Evolutionary conservation across 176 grass and related monocot genomes (phyloP).

Genomic region (Oryza brachyantha): DNA sequence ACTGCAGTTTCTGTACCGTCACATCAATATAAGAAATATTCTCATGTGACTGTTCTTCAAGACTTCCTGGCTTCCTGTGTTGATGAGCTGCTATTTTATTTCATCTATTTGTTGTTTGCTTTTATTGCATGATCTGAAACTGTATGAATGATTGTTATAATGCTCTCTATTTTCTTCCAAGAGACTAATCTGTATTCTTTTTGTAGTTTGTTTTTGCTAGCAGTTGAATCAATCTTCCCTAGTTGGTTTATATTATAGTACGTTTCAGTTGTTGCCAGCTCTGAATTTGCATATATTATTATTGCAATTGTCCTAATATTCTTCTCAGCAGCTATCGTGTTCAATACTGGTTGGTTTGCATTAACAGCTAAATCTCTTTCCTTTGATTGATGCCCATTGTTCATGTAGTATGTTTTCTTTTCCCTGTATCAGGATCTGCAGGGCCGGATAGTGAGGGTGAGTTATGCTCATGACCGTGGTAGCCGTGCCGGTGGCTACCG

Average conservation of each 20-base stretch:
- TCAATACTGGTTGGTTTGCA: not conserved
- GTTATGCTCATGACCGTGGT: slow-evolving; percentile 58
- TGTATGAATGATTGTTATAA: not conserved
- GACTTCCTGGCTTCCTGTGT: not conserved
- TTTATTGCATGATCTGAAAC: not conserved
- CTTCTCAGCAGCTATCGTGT: not conserved
- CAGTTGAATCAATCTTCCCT: not conserved
- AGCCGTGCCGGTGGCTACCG: slow-evolving; percentile 30
- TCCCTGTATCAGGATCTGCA: slow-evolving; percentile 52
- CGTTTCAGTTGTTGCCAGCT: not conserved
- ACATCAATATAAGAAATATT: not conserved
- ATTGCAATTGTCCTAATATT: not conserved
- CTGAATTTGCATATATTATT: not conserved
- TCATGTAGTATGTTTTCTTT: not conserved
- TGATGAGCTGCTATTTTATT: not conserved
- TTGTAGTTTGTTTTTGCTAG: not conserved
- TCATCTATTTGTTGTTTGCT: slow-evolving; percentile 6
- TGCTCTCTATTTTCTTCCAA: not conserved
- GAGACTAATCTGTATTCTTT: not conserved
- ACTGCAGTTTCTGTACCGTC: not conserved
- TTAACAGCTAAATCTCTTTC: not conserved
- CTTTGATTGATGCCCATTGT: not conserved
- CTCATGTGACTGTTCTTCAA: not conserved
- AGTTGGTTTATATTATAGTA: not conserved
- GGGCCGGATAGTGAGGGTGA: slow-evolving; percentile 55